These are phyloP conservation scores for Skeletonema tropicum DNA, from an alignment of 108 stramenopile species.

Conservation along the genomic window DNA sequence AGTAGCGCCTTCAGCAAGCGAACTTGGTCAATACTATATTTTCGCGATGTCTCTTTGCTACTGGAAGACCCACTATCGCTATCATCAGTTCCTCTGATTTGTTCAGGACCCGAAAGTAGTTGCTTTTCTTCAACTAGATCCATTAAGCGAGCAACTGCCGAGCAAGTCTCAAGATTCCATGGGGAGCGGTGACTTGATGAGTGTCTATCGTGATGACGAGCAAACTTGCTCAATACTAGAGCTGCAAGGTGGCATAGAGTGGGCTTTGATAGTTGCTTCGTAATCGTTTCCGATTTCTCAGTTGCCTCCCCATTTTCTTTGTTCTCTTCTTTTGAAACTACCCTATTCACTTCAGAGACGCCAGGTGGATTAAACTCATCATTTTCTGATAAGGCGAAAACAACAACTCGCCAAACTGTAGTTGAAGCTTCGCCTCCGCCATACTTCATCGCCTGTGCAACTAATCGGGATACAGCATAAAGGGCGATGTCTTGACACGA, in stretches of 20 bases:
- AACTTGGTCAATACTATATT: conserved; percentile 73
- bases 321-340: background rate
- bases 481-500: conserved; percentile 70
- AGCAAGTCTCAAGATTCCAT: conserved; percentile 70
- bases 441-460: conserved; percentile 75
- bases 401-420: conserved; percentile 63
- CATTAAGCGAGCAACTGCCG: conserved; percentile 73
- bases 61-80: background rate
- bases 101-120: conserved; percentile 47
- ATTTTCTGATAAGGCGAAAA: conserved; percentile 40
- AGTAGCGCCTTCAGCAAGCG: conserved; percentile 66
- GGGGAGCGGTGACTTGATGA: conserved; percentile 50
- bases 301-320: background rate
- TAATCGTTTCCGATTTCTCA: background rate
- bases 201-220: conserved; percentile 61
- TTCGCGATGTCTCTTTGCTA: conserved; percentile 19
- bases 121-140: conserved; percentile 82
- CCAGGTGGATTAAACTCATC: conserved; percentile 1
- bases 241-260: conserved; percentile 75
- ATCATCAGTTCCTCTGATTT: conserved; percentile 2
- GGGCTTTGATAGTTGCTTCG: conserved; percentile 26
- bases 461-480: conserved; percentile 63
- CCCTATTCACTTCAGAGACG: background rate
- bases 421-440: conserved; percentile 86
- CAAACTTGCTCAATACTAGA: conserved; percentile 66